These are phyloP conservation scores for Solanum aculeatissimum DNA, from an alignment of 305 asterid species.

Conservation along the genomic window DNA sequence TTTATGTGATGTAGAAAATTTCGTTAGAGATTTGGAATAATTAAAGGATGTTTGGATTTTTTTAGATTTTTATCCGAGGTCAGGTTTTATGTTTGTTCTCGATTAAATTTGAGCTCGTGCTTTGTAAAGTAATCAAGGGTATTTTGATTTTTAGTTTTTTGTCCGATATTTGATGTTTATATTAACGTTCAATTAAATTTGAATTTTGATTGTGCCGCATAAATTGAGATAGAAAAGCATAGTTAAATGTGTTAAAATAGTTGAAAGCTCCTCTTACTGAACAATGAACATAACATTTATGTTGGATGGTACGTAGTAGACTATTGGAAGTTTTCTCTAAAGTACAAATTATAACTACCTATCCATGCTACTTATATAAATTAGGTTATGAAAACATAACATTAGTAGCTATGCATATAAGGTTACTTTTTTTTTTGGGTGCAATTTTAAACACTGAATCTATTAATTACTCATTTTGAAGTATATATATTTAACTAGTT, in stretches of 20 bases:
- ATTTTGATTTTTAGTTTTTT: neutral
- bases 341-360: neutral
- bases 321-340: neutral
- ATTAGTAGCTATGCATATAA: neutral
- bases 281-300: neutral
- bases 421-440: neutral
- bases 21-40: neutral
- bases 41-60: no score
- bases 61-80: no score
- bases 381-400: neutral
- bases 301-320: neutral
- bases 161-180: rapidly evolving
- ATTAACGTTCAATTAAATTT: rapidly evolving
- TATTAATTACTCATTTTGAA: neutral
- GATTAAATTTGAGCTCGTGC: rapidly evolving
- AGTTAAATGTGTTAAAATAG: neutral
- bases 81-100: no score
- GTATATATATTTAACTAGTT: neutral
- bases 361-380: neutral
- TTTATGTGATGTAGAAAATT: neutral
- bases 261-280: neutral
- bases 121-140: neutral
- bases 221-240: neutral
- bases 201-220: neutral
- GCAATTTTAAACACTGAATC: neutral